Evolutionary conservation across 257 asterid genomes (phyloP).

Genomic region (Ophiorrhiza pumila): DNA sequence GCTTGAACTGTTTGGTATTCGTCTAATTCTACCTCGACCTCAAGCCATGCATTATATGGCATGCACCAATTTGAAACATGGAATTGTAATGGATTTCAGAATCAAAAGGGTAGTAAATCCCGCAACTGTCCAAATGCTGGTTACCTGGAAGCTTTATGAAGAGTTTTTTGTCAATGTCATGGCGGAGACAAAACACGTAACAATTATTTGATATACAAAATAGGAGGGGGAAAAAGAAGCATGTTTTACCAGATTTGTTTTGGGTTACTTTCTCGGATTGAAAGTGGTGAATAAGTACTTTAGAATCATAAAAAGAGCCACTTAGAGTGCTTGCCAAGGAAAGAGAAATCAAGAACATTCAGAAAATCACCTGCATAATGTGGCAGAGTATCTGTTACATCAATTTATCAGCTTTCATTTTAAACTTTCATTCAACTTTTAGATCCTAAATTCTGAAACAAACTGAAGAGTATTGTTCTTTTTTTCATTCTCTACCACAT

Average conservation of each 20-base stretch:
- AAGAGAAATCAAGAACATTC: neutral
- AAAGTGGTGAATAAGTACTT: neutral
- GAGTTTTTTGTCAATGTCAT: neutral
- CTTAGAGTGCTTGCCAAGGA: neutral
- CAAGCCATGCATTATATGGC: neutral
- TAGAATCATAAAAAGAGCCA: neutral
- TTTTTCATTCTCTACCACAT: neutral
- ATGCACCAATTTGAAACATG: neutral
- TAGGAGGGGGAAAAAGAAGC: neutral
- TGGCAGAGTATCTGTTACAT: neutral
- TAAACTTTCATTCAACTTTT: neutral
- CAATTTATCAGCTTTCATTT: neutral
- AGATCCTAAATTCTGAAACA: neutral
- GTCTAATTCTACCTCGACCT: neutral
- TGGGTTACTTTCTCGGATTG: neutral
- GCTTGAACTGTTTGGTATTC: conserved; percentile 10
- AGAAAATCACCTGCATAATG: too few species aligned
- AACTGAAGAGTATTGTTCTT: neutral
- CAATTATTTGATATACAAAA: neutral
- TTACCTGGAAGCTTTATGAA: neutral
- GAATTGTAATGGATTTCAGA: neutral
- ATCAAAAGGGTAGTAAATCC: neutral
- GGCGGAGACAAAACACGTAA: neutral
- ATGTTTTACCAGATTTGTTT: neutral
- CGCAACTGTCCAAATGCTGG: neutral